Evolutionary conservation across 805 yeast species (phyloP), one percentile per base, ranked within the genome.

Genomic region (Maudiozyma barnettii): DNA sequence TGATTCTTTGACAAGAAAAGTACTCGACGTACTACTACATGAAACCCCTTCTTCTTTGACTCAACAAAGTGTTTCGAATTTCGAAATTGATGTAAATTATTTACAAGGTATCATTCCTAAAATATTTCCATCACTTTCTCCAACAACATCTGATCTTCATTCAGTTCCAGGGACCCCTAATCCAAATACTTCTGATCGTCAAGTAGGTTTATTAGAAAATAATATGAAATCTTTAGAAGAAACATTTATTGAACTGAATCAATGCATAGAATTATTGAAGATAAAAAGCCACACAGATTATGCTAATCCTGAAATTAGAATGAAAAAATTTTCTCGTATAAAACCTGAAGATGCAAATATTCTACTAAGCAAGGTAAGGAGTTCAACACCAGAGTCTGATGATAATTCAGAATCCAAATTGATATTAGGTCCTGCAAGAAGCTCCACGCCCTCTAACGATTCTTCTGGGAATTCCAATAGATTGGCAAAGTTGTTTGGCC

Each of bases 211-310:
- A 19, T 51, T 59, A 2, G 67, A 68, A 29, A 64, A 62, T 39
- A 59, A 64, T 39, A 60, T 64, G 23, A 76, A 74, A 39, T 79
- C 86, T 0, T 67, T 86, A 40, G 79, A 81, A 49, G 79, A 88
- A 9, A 84, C 91, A 42, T 84, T 88, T 54, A 73, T 79, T 6
- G 93, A 85, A 56, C 73, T 90, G 48, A 76, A 89, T 52, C 97
- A 91, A 67, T 77, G 84, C 47, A 79, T 91, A 26, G 82, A 82
- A 51, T 67, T 91, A 49, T 68, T 93, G 53, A 74, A 78, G 53
- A 72, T 76, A 20, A 86, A 84, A 13, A 75, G 77, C 51, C 67
- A 76, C 48, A 85, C 81, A 26, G 84, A 77, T 36, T 88, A 80
- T 64, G 74, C 71, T 54, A 78, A 78, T 51, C 74, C 76, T 10